Base-by-base conservation (phyloP, 306 rosid genomes). In the Inga laurina region DNA sequence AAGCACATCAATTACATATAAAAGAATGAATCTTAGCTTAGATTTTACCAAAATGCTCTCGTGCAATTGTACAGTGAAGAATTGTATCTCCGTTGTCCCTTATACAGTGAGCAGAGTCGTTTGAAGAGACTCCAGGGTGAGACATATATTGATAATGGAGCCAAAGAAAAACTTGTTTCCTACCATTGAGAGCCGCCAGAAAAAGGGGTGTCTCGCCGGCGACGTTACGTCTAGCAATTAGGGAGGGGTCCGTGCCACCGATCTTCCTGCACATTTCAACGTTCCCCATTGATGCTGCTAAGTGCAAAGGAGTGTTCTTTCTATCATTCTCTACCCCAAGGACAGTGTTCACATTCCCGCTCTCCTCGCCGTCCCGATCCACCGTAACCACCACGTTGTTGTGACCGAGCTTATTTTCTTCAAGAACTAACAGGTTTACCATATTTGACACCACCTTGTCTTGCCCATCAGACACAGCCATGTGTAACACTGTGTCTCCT, bases 191-290 rank as follows among this genome's bases (percentile, higher is more conserved):
- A 43, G 87, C 93, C 0, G 93, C 92, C 76, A 87, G 49, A 82
- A 90, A 90, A 15, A 92, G 76, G 30, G 96, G 91, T 0, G 90
- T 90, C 87, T 88, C 93, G 0, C 86, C 85, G 1, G 7, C 69
- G 5, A 64, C 14, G 69, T 64, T 64, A 7, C 69, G 69, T 13
- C 8, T 13, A 64, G 10, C 3, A 4, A 27, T 10, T 13, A 64
- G 32, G 21, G 69, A 64, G 21, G 69, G 32, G 19, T 27, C 19
- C 4, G 18, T 12, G 19, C 21, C 19, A 13, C 18, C 21, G 3
- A 64, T 64, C 37, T 64, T 64, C 8, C 8, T 12, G 8, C 39
- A 64, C 19, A 64, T 64, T 30, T 64, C 39, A 12, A 64, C 3
- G 13, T 64, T 64, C 3, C 69, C 41, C 69, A 12, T 64, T 11